Evolutionary conservation across 2,329 filamentous ascomycete species (phyloP).

Genomic region (Byssothecium circinans): DNA sequence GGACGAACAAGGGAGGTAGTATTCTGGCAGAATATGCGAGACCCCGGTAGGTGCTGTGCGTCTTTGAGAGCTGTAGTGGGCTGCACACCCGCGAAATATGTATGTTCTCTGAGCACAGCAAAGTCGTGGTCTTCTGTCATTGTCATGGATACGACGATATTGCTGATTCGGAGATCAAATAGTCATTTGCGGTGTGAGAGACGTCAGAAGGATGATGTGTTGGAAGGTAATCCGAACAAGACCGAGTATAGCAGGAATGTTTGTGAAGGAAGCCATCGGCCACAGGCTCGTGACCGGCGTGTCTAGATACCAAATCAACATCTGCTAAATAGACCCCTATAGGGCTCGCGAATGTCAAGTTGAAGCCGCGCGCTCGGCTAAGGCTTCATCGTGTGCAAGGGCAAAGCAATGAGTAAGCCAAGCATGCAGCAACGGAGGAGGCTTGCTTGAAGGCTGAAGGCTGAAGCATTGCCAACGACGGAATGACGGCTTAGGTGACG

Average conservation of each 20-base stretch:
- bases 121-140: constrained; percentile 3
- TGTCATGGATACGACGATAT: constrained; percentile 1
- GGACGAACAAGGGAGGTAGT: constrained; percentile 13
- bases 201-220: constrained; percentile 11
- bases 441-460: no score
- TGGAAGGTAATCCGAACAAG: constrained; percentile 22
- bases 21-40: constrained; percentile 18
- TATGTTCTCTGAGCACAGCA: constrained; percentile 5
- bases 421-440: constrained; percentile 16
- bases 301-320: constrained; percentile 4
- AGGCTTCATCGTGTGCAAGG: neutral
- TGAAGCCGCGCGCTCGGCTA: neutral
- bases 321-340: constrained; percentile 14
- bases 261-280: constrained; percentile 9
- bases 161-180: constrained; percentile 1
- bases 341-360: constrained; percentile 6
- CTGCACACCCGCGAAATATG: constrained; percentile 23
- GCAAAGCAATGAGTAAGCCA: constrained; percentile 21
- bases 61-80: neutral
- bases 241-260: constrained; percentile 15
- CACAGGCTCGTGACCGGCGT: constrained; percentile 11
- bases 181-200: constrained; percentile 5
- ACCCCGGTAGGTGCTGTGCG: constrained; percentile 9
- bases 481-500: constrained; percentile 13
- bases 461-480: constrained; percentile 15